A percentile compares a stretch with the other conserved stretches of the same genome.
phyloP scores from a whole-genome alignment of 495 filamentous ascomycete species.

The Penicillium paxilli region DNA sequence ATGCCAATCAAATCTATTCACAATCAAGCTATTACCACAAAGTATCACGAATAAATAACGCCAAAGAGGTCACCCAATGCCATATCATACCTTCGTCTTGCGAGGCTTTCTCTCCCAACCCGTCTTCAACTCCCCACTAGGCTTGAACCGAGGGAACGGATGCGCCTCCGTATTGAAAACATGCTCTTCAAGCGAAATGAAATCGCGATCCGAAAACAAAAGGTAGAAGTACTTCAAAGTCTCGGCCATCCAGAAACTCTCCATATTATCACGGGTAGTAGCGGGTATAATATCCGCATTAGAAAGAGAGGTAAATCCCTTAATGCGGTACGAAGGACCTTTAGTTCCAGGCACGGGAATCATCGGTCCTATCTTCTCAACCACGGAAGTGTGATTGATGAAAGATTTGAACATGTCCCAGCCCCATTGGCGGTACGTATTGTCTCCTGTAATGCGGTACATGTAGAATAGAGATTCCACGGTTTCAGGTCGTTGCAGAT shows the following conservation, averaged over 20 bases:
- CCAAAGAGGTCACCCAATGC: too few species aligned
- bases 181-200: slow-evolving; percentile 79
- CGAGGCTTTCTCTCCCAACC: slow-evolving; percentile 77
- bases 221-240: slow-evolving; percentile 98
- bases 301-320: slow-evolving; percentile 77
- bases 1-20: neutral
- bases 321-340: slow-evolving; percentile 23
- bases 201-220: slow-evolving; percentile 80
- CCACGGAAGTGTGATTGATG: slow-evolving; percentile 74
- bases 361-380: slow-evolving; percentile 47
- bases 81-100: slow-evolving; percentile 25
- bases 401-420: slow-evolving; percentile 98
- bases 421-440: slow-evolving; percentile 91
- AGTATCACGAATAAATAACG: too few species aligned
- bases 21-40: neutral
- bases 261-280: slow-evolving; percentile 75
- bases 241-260: slow-evolving; percentile 96
- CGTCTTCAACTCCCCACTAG: slow-evolving; percentile 74
- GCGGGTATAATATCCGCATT: slow-evolving; percentile 73
- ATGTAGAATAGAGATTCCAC: slow-evolving; percentile 95
- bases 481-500: slow-evolving; percentile 95
- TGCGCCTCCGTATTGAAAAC: slow-evolving; percentile 98
- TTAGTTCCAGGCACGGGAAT: slow-evolving; percentile 4
- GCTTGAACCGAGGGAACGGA: slow-evolving; percentile 81
- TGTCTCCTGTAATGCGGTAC: slow-evolving; percentile 96